Evolutionary conservation across 352 stramenopile species (phyloP), one percentile per base, ranked within the genome.

Genomic region (Phytophthora pistaciae): DNA sequence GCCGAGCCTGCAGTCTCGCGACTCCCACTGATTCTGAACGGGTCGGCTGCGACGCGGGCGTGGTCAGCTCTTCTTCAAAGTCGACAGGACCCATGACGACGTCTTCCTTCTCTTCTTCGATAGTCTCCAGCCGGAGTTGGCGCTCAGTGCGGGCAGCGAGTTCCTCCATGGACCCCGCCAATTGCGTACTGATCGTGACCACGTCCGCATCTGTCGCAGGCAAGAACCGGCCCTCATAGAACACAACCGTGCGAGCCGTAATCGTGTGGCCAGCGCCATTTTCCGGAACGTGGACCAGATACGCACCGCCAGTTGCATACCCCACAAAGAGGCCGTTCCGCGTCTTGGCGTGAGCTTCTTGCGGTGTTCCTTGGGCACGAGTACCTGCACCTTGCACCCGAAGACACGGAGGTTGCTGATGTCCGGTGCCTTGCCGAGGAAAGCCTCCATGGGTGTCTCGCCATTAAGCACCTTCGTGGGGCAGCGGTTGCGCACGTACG

Each of bases 1-100:
- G 16, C 3, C 60, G 40, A 3, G 54, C n/a, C 53, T 50, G n/a
- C 20, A 14, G 14, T 4, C 50, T 11, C 27, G 21, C 44, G 16
- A 10, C 54, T 69, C 42, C 62, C 62, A 69, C 62, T 63, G 42
- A 54, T 33, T 69, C 42, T 13, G 33, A 21, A 20, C 52, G 23
- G 13, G 27, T 50, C 18, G 27, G 29, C 27, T 44, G 36, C 27
- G 8, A 31, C 3, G 11, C 53, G 14, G 18, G 14, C 29, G 29
- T 59, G 7, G 38, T 53, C 23, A 20, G 36, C 11, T 33, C 9
- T 6, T 36, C 8, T 31, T 31, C 27, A 31, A 31, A 31, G 27
- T 31, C 27, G 27, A 31, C 27, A 0, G 27, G 3, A 0, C 27
- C 27, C 27, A 31, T 31, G 27, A 31, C 3, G 27, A 31, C 27